Evolutionary conservation across 768 basidiomycete species (phyloP).

Genomic region (Filobasidium wieringae): DNA sequence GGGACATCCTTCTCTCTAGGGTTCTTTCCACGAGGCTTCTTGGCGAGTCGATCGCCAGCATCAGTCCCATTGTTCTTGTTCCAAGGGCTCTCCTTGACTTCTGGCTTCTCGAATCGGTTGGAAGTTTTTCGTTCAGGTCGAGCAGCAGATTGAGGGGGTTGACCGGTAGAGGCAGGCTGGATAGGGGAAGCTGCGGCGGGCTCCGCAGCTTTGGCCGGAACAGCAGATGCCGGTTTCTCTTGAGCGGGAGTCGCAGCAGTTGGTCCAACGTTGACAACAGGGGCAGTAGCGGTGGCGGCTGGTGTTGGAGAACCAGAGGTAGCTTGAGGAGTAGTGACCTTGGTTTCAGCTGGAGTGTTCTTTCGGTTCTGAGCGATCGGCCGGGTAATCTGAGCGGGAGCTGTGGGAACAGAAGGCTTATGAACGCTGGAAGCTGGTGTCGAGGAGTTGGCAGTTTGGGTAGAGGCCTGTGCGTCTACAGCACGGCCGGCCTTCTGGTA

Average conservation of each 20-base stretch:
- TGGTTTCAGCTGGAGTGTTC: too few relatives aligned
- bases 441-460: constrained; percentile 44
- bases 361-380: too few relatives aligned
- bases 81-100: not conserved
- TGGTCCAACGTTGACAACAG: not conserved
- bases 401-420: constrained; percentile 6
- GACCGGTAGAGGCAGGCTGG: not conserved
- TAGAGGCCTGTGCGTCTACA: not conserved
- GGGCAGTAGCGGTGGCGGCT: not conserved
- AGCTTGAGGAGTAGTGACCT: too few relatives aligned
- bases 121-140: constrained; percentile 6
- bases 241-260: not conserved
- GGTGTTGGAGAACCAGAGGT: constrained; percentile 6
- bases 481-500: constrained; percentile 35
- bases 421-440: constrained; percentile 28
- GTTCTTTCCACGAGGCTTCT: not conserved
- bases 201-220: not conserved
- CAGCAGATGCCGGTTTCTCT: not conserved
- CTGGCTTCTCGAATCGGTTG: constrained; percentile 1
- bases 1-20: constrained; percentile 5
- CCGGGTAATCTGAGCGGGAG: constrained; percentile 2
- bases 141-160: not conserved
- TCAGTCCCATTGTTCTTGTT: not conserved
- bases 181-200: not conserved
- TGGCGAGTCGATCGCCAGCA: not conserved